phyloP scores from a whole-genome alignment of 371 early-diverging fungal species.

The Zychaea mexicana region DNA sequence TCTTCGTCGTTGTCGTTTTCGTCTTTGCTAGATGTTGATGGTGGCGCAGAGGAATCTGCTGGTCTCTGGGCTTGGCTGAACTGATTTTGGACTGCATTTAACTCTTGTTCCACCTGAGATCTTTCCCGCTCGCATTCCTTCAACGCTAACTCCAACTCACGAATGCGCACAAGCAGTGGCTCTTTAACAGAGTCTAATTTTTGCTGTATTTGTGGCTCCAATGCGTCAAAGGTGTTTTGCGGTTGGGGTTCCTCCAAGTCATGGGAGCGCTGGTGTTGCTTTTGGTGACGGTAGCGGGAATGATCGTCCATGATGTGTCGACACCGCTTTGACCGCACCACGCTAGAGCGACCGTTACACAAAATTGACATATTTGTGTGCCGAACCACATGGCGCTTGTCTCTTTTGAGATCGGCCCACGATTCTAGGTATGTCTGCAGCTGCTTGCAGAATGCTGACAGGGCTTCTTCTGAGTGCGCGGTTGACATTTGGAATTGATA shows the following conservation, averaged over 20 bases:
- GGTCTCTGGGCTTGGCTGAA: neutral
- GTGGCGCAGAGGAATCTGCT: no score
- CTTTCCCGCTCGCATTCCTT: neutral
- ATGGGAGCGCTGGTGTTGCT: neutral
- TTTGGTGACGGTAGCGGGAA: neutral
- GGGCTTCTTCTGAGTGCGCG: neutral
- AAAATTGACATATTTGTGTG: neutral
- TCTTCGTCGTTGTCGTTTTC: no score
- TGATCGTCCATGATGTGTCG: neutral
- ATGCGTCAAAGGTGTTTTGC: no score
- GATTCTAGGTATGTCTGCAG: neutral
- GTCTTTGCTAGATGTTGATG: no score
- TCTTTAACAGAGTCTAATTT: neutral
- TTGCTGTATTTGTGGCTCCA: neutral
- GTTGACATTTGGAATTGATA: neutral
- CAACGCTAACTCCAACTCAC: neutral
- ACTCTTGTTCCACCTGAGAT: neutral
- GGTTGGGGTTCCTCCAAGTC: no score
- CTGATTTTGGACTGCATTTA: neutral
- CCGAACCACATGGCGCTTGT: slow-evolving; percentile 1
- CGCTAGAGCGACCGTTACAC: neutral
- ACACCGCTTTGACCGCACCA: slow-evolving; percentile 1
- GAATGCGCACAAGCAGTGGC: neutral
- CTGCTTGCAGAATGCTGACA: neutral
- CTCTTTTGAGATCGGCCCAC: slow-evolving; percentile 1